Evolutionary conservation across 805 yeast species (phyloP).

Genomic region (Naumovozyma castellii): DNA sequence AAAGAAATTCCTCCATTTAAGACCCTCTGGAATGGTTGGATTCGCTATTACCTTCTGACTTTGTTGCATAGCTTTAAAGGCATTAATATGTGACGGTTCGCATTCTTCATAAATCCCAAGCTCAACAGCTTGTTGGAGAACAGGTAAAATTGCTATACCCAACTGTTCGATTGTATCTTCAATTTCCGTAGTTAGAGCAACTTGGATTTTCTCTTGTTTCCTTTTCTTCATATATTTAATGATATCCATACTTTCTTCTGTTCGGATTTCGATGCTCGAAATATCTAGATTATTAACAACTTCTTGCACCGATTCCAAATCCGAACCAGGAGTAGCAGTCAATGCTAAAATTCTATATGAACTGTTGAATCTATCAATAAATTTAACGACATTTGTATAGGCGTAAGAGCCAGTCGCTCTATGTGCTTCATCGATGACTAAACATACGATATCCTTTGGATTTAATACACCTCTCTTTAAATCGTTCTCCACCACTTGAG

Average conservation of each 20-base stretch:
- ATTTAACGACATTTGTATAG: constrained; percentile 71
- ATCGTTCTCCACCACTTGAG: constrained; percentile 93
- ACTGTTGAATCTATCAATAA: constrained; percentile 49
- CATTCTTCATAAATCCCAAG: constrained; percentile 52
- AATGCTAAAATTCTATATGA: constrained; percentile 73
- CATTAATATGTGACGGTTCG: constrained; percentile 61
- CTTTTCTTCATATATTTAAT: constrained; percentile 67
- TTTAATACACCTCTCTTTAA: constrained; percentile 61
- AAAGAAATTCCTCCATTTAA: constrained; percentile 64
- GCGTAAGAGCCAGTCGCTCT: constrained; percentile 86
- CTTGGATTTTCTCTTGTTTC: constrained; percentile 48
- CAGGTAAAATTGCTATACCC: constrained; percentile 58
- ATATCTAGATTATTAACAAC: constrained; percentile 66
- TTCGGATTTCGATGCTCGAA: constrained; percentile 72
- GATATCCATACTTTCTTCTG: constrained; percentile 77
- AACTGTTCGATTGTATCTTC: constrained; percentile 44
- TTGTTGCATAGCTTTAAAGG: constrained; percentile 61
- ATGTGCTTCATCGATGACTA: constrained; percentile 94
- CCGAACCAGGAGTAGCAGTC: constrained; percentile 93
- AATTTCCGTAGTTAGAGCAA: constrained; percentile 47
- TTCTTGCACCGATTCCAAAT: constrained; percentile 78
- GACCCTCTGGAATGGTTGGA: constrained; percentile 51
- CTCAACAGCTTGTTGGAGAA: constrained; percentile 52
- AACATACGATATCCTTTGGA: constrained; percentile 62
- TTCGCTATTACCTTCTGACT: constrained; percentile 48